Conservation (phyloP, 176 grass and related monocot genomes). For the Chloris gayana region DNA sequence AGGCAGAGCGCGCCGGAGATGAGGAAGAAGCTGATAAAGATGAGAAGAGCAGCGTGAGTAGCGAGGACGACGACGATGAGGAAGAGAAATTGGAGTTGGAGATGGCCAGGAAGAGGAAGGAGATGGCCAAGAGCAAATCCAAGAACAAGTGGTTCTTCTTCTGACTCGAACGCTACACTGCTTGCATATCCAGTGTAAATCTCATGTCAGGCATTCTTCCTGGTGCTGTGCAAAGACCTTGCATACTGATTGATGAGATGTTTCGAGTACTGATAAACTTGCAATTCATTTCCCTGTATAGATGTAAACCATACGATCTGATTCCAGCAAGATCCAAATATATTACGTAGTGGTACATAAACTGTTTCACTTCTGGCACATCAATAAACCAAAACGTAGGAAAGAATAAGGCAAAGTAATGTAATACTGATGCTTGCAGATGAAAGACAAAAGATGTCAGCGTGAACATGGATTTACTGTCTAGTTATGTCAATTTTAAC, state of each 20-base stretch:
- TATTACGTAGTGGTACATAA: neutral
- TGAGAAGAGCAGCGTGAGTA: neutral
- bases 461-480: neutral
- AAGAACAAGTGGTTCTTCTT: constrained; percentile 72
- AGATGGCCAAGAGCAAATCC: constrained; percentile 41
- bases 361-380: neutral
- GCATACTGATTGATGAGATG: neutral
- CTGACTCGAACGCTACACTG: neutral
- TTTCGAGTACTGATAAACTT: neutral
- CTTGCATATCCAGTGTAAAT: neutral
- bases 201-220: neutral
- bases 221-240: neutral
- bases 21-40: constrained; percentile 11
- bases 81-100: constrained; percentile 36
- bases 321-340: neutral
- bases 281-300: neutral
- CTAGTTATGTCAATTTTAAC: constrained; percentile 11
- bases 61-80: neutral
- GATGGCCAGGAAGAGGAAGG: constrained; percentile 31
- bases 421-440: neutral
- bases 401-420: neutral
- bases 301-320: neutral
- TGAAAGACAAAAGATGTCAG: neutral
- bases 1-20: neutral
- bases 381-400: neutral